Base-by-base conservation (phyloP, 495 filamentous ascomycete species). In the Aspergillus avenaceus region DNA sequence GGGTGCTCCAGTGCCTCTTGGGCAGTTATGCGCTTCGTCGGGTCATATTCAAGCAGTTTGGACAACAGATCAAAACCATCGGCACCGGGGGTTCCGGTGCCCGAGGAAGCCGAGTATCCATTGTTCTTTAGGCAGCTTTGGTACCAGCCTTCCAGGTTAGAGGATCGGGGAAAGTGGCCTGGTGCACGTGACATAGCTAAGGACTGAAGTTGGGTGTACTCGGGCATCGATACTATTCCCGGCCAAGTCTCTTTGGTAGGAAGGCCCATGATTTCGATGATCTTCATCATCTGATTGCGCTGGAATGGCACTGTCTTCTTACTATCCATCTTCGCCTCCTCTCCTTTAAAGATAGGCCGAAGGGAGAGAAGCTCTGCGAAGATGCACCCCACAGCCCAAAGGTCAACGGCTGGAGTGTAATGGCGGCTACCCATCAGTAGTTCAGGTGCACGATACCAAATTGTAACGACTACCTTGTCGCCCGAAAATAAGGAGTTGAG, bases 381-480 rank as follows among this genome's bases (percentile, higher is more conserved):
- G 56, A 98, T 98, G 69, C 93, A 98, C 1, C 93, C 93, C 2
- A 98, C 85, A 12, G 93, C 95, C 93, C 93, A 98, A 64, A 96
- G 81, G 63, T 98, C 93, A 48, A 98, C 87, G 14, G 93, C 95
- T 0, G 93, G 90, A 0, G 93, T 98, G 63, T 98, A 98, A 63
- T 98, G 93, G 19, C 87, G 78, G 46, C 83, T 88, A 9, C 93
- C 93, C 16, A 98, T 82, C 0, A 98, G 82, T 8, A 98, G 75
- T 66, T 98, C 93, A 0, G 93, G 93, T 0, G 93, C 95, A 19
- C 93, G 90, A 57, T 99, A 99, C 93, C 93, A 99, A 50, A 99
- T 99, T 0, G 93, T 99, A 11, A 99, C 93, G 34, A 99, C 93
- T 1, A 99, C 93, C 64, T 99, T 99, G 63, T 99, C 93, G 45